phyloP scores from a whole-genome alignment of 73 alveolate species.

The Blepharisma japonicum region DNA sequence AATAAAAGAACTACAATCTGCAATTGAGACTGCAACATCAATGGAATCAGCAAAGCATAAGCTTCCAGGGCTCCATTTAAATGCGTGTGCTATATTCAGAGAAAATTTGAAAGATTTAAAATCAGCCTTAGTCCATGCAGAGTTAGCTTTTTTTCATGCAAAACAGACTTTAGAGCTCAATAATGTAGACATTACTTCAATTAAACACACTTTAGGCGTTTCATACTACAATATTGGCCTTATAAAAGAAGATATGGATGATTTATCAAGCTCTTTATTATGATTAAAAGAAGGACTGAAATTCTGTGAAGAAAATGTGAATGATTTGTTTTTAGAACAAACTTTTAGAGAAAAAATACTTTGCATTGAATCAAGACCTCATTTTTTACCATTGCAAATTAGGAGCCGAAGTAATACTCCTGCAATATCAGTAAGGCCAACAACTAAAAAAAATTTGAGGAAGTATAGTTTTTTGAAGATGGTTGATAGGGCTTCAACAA shows the following conservation, averaged over 20 bases:
- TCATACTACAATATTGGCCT: neutral
- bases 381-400: too few species aligned
- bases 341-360: neutral
- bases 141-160: neutral
- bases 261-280: neutral
- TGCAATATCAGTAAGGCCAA: too few species aligned
- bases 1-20: neutral
- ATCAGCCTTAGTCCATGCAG: neutral
- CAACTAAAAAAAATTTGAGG: too few species aligned
- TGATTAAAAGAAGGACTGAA: neutral
- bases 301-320: constrained; percentile 6
- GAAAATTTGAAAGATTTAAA: neutral
- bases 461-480: too few species aligned
- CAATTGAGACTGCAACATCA: neutral
- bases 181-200: neutral
- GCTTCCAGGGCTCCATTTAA: neutral
- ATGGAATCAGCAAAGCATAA: neutral
- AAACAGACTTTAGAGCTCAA: neutral
- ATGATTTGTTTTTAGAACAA: neutral
- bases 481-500: too few species aligned
- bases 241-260: neutral
- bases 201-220: neutral
- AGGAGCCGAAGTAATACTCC: too few species aligned
- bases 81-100: neutral
- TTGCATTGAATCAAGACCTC: too few species aligned